These are phyloP conservation scores for Yarrowia sp. DNA, from an alignment of 805 yeast genomes.

Conservation along the genomic window DNA sequence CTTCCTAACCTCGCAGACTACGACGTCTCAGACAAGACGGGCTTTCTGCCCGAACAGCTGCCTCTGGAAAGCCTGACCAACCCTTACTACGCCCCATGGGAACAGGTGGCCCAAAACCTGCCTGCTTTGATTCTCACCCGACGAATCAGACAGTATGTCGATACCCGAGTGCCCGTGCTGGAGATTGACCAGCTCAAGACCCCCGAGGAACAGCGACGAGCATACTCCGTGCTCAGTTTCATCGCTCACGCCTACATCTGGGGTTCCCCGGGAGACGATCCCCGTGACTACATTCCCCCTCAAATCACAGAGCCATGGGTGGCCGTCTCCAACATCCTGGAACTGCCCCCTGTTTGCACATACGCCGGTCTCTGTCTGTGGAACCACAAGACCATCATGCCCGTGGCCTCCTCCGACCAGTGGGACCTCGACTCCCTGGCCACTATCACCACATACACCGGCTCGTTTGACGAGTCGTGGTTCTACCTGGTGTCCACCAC, in stretches of 20 bases:
- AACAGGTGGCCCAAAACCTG: slow-evolving; percentile 64
- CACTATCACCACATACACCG: slow-evolving; percentile 85
- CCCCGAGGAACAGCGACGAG: slow-evolving; percentile 71
- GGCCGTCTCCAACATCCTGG: slow-evolving; percentile 61
- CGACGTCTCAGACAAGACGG: slow-evolving; percentile 72
- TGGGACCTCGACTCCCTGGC: slow-evolving; percentile 73
- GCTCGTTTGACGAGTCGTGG: slow-evolving; percentile 92
- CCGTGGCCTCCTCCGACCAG: slow-evolving; percentile 51
- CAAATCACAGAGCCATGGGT: slow-evolving; percentile 76
- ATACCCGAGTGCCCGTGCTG: slow-evolving; percentile 62
- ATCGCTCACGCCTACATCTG: slow-evolving; percentile 89
- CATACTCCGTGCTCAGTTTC: slow-evolving; percentile 79
- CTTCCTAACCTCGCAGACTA: slow-evolving; percentile 67
- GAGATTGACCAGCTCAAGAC: slow-evolving; percentile 55
- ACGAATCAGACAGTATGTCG: slow-evolving; percentile 67
- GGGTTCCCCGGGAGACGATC: slow-evolving; percentile 66
- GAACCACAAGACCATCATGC: slow-evolving; percentile 76
- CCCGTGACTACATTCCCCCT: slow-evolving; percentile 68
- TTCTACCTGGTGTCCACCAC: slow-evolving; percentile 87
- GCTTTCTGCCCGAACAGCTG: slow-evolving; percentile 74
- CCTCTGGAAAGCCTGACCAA: slow-evolving; percentile 70
- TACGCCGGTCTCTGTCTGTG: slow-evolving; percentile 87
- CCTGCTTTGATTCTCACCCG: slow-evolving; percentile 77
- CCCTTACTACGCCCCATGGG: slow-evolving; percentile 79
- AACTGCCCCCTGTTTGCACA: slow-evolving; percentile 85